Conservation (phyloP, 179 eudicot genomes). For the Actinidia polygama region DNA sequence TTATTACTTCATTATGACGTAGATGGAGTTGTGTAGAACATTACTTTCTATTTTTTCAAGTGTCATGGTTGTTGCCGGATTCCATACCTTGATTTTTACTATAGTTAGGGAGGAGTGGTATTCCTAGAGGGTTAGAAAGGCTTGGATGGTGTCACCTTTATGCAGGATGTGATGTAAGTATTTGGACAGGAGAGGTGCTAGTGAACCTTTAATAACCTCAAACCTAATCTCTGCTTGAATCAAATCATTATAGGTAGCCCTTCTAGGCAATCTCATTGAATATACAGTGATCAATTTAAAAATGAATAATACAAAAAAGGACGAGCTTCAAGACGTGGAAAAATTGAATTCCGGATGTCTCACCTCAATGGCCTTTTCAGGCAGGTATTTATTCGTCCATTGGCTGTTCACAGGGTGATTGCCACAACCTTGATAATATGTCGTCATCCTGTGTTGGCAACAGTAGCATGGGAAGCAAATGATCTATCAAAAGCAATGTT, state of each 20-base stretch:
- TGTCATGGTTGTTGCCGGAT: no score
- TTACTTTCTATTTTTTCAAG: no score
- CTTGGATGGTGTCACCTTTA: no score
- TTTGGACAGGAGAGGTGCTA: neutral
- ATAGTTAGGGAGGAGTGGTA: no score
- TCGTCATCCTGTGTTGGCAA: conserved; percentile 46
- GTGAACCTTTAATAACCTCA: neutral
- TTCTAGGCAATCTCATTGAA: no score
- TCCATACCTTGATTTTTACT: no score
- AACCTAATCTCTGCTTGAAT: no score
- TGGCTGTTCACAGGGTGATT: conserved; percentile 70
- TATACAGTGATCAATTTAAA: neutral
- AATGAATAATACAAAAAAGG: neutral
- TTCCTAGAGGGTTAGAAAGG: no score
- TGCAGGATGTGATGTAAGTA: neutral
- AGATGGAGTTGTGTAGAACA: no score
- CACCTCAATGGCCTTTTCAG: conserved; percentile 88
- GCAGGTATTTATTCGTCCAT: conserved; percentile 91
- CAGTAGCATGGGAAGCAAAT: conserved; percentile 21
- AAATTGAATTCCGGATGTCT: conserved; percentile 19
- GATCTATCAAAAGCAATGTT: neutral
- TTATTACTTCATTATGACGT: no score
- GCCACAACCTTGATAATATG: conserved; percentile 43
- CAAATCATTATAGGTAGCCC: no score
- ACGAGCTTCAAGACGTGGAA: conserved; percentile 2